phyloP scores from a whole-genome alignment of 2,329 filamentous ascomycete species.

The Aspergillus viridinutans region DNA sequence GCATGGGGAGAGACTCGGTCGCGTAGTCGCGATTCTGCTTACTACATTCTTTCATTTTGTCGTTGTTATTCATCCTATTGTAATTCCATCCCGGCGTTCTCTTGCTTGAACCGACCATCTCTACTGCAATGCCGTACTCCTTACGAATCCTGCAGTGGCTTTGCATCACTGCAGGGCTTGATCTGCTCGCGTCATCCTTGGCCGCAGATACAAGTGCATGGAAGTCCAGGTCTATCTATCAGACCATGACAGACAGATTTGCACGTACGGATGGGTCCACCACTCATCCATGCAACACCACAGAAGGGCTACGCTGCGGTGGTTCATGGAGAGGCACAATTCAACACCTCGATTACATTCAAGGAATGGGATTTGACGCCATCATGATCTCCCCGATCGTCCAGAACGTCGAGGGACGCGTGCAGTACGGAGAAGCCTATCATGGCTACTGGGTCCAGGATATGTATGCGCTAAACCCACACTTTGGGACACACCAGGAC shows the following conservation, averaged over 20 bases:
- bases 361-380: conserved; percentile 48
- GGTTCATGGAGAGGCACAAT: conserved; percentile 50
- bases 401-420: conserved; percentile 34
- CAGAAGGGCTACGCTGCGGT: conserved; percentile 44
- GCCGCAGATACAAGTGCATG: conserved; percentile 31
- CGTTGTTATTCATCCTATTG: neutral
- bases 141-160: conserved; percentile 4
- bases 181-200: conserved; percentile 7
- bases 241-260: conserved; percentile 46
- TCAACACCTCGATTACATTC: conserved; percentile 49
- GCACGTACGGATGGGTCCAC: conserved; percentile 39
- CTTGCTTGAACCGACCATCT: neutral
- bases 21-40: neutral
- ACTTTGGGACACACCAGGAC: conserved; percentile 48
- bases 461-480: conserved; percentile 45
- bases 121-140: neutral
- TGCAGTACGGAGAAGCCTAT: conserved; percentile 44
- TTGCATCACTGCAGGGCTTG: conserved; percentile 1
- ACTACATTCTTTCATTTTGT: neutral
- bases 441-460: conserved; percentile 51
- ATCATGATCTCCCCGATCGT: conserved; percentile 44
- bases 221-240: conserved; percentile 43
- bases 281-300: conserved; percentile 27
- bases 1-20: neutral
- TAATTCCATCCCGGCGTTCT: neutral